Base-by-base conservation (phyloP, 306 rosid genomes). In the Prosopis cineraria region DNA sequence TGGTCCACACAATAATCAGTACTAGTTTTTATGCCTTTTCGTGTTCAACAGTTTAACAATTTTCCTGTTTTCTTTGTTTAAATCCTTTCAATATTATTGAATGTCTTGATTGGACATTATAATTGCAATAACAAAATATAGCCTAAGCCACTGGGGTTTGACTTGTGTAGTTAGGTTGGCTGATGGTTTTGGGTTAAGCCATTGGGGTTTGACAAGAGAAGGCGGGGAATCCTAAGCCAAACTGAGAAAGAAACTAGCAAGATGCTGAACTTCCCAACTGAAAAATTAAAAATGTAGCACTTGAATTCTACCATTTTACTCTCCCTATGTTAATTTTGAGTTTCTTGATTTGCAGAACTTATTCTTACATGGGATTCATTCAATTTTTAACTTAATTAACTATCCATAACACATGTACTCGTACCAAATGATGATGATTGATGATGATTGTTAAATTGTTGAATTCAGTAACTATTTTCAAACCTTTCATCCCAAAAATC, bases 281-380 rank as follows among this genome's bases (percentile, higher is more conserved):
- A 55, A 68, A 45, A 70, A 70, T 80, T 59, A 25, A 33, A 53
- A 84, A 59, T 62, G 74, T 36, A 14, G 53, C 63, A 68, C 65
- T 78, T 70, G 48, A 69, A 48, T 27, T 73, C 43, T 68, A 67
- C 59, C 73, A 22, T 67, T 70, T 34, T 20, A 19, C 59, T 60
- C 50, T 22, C 62, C 52, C 44, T 52, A 36, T 65, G 59, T 48
- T 59, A 39, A 82, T 45, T 72, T 14, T 69, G 64, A 70, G 19
- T 77, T 47, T 78, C 60, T 70, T 79, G 77, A 29, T 76, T 68
- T 87, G 81, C 98, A 95, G 98, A 95, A 95, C 85, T 86, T 95
- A 80, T 95, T 95, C 84, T 83, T 95, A 44, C 92, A 95, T 25
- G 97, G 98, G 45, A n/a, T n/a, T n/a, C n/a, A n/a, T n/a, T n/a